Evolutionary conservation across 164 flowering plant species (phyloP), one percentile per base, ranked within the genome.

Genomic region (Paratinospora sagittata): DNA sequence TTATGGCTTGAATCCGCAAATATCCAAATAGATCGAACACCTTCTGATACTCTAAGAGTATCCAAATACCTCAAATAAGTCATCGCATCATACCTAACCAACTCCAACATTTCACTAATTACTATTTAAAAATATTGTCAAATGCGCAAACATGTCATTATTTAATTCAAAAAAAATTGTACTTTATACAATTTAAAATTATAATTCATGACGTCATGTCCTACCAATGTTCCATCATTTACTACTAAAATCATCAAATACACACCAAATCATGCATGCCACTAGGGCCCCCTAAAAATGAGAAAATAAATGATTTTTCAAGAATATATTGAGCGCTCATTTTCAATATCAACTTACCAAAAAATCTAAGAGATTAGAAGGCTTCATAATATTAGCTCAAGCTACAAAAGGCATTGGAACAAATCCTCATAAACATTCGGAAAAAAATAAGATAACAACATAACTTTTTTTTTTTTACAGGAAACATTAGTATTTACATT

Each of bases 1-100:
- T 96, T 96, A 79, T 90, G 85, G 75, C 98, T 93, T 3, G 98
- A 86, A 77, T 93, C 97, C 8, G 98, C 95, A 79, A 96, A 93
- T 68, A 93, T 89, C 99, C 99, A 96, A 57, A 96, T 90, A 63
- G 99, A 96, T 19, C 93, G 82, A 76, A 90, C 86, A 70, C 97
- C 95, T 85, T 93, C 99, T 7, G 99, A 90, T 62, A 86, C 98
- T 81, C 99, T 89, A 63, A 96, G 81, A 6, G 95, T 86, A 80
- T 96, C 97, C 84, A 96, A 85, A 78, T 91, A 93, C 90, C 90
- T 96, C 89, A 96, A 82, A 80, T 78, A 96, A 73, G 92, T 87
- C 75, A 93, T 97, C 0, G 97, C 96, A 85, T 96, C 99, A 71
- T 93, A 96, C 83, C 98, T 94, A 76, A 63, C 26, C 75, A 76